A percentile compares a stretch with the other conserved stretches of the same genome.
Conservation (phyloP, 73 alveolate species). For the Breviolum minutum region DNA sequence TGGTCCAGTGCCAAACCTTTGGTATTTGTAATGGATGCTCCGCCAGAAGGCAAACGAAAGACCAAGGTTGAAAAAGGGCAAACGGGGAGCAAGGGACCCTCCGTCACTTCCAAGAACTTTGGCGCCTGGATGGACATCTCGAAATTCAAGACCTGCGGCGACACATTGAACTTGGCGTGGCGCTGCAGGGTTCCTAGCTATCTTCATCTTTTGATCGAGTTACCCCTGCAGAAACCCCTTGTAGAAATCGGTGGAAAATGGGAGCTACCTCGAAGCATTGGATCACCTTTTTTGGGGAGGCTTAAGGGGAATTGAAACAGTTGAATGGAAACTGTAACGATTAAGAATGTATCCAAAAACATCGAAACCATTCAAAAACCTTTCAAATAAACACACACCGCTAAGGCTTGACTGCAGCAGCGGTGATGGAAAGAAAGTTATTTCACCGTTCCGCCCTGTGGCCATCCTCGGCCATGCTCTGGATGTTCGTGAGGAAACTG, state of each 20-base stretch:
- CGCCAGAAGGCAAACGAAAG: background rate
- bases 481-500: background rate
- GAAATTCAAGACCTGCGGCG: background rate
- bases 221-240: too few species aligned
- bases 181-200: background rate
- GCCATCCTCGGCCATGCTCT: background rate
- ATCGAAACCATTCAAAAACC: too few species aligned
- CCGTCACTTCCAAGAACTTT: background rate
- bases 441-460: background rate
- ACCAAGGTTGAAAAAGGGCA: background rate
- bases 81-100: too few species aligned
- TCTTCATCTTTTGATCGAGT: too few species aligned
- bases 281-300: too few species aligned
- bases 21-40: background rate
- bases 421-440: background rate
- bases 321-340: too few species aligned
- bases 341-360: too few species aligned
- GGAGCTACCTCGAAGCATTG: too few species aligned
- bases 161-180: background rate
- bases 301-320: too few species aligned
- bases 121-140: background rate
- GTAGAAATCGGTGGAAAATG: too few species aligned
- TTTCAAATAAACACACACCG: too few species aligned
- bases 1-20: background rate
- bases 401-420: background rate